Evolutionary conservation across 1,139 yeast species (phyloP).

Genomic region (Magnusiomyces tetraspermus): DNA sequence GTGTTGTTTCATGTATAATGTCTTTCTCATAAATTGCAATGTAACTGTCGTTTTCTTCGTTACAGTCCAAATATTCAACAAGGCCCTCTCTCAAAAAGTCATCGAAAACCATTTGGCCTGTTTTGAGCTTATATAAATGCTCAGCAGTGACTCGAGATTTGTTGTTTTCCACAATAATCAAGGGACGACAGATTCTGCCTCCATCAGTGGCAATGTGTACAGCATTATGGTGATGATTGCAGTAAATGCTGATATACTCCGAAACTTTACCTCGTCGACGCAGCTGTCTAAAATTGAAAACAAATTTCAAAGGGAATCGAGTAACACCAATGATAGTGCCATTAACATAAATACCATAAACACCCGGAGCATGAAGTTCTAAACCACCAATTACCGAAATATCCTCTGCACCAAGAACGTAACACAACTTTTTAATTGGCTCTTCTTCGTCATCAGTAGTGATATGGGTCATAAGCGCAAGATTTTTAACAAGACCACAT

Average conservation of each 20-base stretch:
- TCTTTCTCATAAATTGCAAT: conserved; percentile 84
- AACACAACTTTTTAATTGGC: conserved; percentile 72
- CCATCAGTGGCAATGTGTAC: conserved; percentile 99
- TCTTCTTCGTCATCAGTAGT: conserved; percentile 97
- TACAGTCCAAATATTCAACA: conserved; percentile 93
- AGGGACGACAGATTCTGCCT: conserved; percentile 95
- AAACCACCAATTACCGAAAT: conserved; percentile 75
- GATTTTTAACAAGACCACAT: conserved; percentile 93
- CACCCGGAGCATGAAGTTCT: conserved; percentile 63
- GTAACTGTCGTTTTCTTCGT: conserved; percentile 91
- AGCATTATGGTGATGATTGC: conserved; percentile 80
- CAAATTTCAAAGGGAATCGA: conserved; percentile 74
- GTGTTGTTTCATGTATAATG: conserved; percentile 54
- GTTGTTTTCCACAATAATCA: conserved; percentile 74
- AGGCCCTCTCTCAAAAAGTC: conserved; percentile 78
- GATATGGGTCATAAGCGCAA: conserved; percentile 97
- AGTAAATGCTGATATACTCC: conserved; percentile 83
- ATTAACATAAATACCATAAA: conserved; percentile 77
- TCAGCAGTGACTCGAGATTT: conserved; percentile 58
- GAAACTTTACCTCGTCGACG: conserved; percentile 83
- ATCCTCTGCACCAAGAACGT: conserved; percentile 81
- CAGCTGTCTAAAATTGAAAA: conserved; percentile 62
- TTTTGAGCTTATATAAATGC: conserved; percentile 51
- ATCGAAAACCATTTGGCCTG: conserved; percentile 75
- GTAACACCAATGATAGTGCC: conserved; percentile 93